Evolutionary conservation across 2,329 filamentous ascomycete species (phyloP).

Genomic region (Acrocalymma vagum): DNA sequence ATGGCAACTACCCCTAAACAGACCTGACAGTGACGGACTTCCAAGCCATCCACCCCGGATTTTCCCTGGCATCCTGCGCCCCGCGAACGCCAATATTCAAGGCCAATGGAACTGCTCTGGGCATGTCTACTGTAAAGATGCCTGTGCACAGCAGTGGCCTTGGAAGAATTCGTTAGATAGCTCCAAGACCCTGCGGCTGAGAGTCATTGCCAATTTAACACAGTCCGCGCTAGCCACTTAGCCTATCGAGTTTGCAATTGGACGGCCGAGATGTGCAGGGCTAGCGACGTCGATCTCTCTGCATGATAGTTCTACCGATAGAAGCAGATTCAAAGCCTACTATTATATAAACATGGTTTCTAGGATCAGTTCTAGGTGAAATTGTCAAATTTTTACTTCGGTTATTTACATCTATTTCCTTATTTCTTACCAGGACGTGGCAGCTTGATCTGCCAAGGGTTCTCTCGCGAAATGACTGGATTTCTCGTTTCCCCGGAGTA

Average conservation of each 20-base stretch:
- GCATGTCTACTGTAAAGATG: too few relatives aligned
- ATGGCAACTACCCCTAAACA: neutral
- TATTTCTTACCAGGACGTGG: too few relatives aligned
- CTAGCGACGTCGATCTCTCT: constrained; percentile 1
- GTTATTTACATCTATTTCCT: constrained; percentile 4
- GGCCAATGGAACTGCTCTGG: too few relatives aligned
- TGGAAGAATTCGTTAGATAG: too few relatives aligned
- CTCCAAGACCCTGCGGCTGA: too few relatives aligned
- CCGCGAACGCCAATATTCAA: too few relatives aligned
- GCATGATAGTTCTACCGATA: constrained; percentile 2
- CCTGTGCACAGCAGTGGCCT: too few relatives aligned
- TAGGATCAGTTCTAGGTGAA: constrained; percentile 1
- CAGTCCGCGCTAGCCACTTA: constrained; percentile 1
- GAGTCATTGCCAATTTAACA: too few relatives aligned
- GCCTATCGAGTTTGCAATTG: neutral
- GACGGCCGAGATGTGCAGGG: neutral
- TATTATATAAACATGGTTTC: constrained; percentile 1
- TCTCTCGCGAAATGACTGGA: constrained; percentile 6
- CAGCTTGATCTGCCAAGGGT: too few relatives aligned
- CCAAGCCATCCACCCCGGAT: constrained; percentile 2
- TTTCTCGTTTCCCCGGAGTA: constrained; percentile 6
- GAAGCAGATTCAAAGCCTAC: neutral
- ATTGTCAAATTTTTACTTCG: constrained; percentile 2
- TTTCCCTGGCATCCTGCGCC: neutral
- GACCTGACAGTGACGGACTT: neutral